phyloP scores from a whole-genome alignment of 306 rosid genomes.

The Gynostemma pentaphyllum region DNA sequence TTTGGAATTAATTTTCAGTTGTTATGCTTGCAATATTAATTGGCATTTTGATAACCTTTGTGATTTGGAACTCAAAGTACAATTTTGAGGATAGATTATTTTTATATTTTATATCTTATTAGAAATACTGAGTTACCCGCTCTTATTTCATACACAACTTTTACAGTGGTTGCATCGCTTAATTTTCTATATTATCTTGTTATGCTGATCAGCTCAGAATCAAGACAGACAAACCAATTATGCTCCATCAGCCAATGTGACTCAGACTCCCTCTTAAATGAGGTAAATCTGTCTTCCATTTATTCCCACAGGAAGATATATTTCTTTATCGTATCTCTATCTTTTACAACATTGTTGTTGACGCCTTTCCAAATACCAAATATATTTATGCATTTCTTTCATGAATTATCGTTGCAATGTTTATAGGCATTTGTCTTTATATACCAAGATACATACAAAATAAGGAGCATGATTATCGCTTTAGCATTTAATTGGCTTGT shows the following conservation, averaged over 20 bases:
- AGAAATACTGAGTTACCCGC: background rate
- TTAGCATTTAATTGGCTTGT: background rate
- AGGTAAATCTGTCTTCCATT: conserved; percentile 40
- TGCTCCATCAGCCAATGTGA: conserved; percentile 93
- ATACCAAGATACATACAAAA: background rate
- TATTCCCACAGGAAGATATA: background rate
- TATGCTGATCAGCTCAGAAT: conserved; percentile 62
- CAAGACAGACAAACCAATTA: conserved; percentile 76
- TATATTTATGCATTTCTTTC: background rate
- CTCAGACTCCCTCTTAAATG: conserved; percentile 81
- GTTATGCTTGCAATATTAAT: background rate
- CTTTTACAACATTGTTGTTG: background rate
- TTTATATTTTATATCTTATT: background rate
- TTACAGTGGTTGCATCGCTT: background rate
- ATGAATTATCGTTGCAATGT: background rate
- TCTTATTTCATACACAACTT: background rate
- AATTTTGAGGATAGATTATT: background rate
- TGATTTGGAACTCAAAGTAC: background rate
- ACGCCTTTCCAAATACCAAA: background rate
- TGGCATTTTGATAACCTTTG: background rate
- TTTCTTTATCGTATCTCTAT: background rate
- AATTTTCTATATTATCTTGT: conserved; percentile 15
- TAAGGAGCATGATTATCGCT: background rate
- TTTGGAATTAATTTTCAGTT: no score
- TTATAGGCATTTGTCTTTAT: background rate